phyloP scores from a whole-genome alignment of 106 monocot genomes.

The Dioscorea dumetorum region DNA sequence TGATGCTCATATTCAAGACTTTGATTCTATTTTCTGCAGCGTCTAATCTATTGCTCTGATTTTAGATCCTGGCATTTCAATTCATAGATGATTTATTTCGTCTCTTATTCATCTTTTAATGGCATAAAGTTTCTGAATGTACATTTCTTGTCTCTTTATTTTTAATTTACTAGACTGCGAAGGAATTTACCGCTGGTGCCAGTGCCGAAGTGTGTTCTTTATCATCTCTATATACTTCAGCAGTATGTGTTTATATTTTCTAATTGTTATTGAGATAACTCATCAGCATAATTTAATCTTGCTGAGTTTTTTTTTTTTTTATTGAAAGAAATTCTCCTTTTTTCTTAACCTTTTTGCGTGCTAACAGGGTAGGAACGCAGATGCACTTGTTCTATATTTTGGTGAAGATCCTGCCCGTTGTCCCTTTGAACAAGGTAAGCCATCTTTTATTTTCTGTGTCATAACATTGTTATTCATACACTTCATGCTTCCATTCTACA shows the following conservation, averaged over 20 bases:
- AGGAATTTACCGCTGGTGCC: slow-evolving; percentile 60
- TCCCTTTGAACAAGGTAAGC: slow-evolving; percentile 90
- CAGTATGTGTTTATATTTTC: slow-evolving; percentile 33
- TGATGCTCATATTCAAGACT: too few species aligned
- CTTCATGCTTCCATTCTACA: too few species aligned
- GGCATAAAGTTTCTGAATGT: too few species aligned
- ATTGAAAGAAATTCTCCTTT: too few species aligned
- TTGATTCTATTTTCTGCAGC: too few species aligned
- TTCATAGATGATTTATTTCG: too few species aligned
- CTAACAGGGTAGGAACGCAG: slow-evolving; percentile 80
- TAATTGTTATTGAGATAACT: neutral
- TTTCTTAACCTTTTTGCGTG: neutral
- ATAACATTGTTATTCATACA: neutral
- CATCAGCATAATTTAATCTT: neutral
- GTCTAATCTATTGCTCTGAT: too few species aligned
- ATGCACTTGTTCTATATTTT: slow-evolving; percentile 77
- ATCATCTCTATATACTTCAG: slow-evolving; percentile 51
- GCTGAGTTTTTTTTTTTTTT: too few species aligned
- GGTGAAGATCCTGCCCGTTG: slow-evolving; percentile 91
- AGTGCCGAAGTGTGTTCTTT: slow-evolving; percentile 58
- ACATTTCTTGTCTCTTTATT: neutral
- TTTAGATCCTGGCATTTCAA: too few species aligned
- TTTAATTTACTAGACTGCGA: slow-evolving; percentile 41
- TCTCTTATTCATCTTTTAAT: too few species aligned
- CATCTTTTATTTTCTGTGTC: neutral